Evolutionary conservation across 1,284 basidiomycete genomes (phyloP).

Genomic region (Cryptococcus jaspeensis): DNA sequence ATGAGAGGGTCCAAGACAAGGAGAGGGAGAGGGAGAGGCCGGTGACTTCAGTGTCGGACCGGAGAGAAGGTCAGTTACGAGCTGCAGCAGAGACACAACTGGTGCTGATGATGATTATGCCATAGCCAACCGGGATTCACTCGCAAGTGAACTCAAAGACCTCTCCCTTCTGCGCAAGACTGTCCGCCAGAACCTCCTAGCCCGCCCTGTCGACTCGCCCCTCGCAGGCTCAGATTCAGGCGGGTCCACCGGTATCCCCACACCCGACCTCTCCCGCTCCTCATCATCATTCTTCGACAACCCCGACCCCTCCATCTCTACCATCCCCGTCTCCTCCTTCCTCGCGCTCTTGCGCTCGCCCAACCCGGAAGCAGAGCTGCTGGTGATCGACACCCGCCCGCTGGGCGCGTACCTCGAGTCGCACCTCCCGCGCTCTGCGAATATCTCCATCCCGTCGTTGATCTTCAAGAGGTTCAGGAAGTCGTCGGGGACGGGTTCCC

Average conservation of each 20-base stretch:
- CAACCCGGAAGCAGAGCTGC: conserved; percentile 12
- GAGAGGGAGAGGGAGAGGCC: neutral
- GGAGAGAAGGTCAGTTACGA: conserved; percentile 12
- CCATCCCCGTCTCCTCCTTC: neutral
- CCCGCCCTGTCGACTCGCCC: conserved; percentile 32
- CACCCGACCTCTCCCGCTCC: conserved; percentile 11
- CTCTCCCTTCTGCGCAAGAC: conserved; percentile 33
- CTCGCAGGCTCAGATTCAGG: conserved; percentile 21
- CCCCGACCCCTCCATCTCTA: conserved; percentile 3
- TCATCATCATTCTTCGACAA: conserved; percentile 14
- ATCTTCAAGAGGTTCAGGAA: conserved; percentile 79
- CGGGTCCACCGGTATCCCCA: conserved; percentile 19
- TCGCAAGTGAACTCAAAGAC: conserved; percentile 36
- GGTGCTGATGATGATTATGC: neutral
- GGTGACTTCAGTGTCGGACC: conserved; percentile 14
- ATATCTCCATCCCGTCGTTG: conserved; percentile 78
- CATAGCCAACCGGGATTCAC: conserved; percentile 13
- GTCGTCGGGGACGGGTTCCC: conserved; percentile 58
- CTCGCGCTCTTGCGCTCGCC: neutral
- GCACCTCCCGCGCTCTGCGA: conserved; percentile 67
- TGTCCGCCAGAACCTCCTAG: conserved; percentile 36
- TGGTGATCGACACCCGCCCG: conserved; percentile 76
- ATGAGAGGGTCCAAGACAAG: neutral
- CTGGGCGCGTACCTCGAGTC: conserved; percentile 62
- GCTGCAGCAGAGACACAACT: neutral